phyloP scores from a whole-genome alignment of 805 yeast genomes.

The Kodamaea laetipori region DNA sequence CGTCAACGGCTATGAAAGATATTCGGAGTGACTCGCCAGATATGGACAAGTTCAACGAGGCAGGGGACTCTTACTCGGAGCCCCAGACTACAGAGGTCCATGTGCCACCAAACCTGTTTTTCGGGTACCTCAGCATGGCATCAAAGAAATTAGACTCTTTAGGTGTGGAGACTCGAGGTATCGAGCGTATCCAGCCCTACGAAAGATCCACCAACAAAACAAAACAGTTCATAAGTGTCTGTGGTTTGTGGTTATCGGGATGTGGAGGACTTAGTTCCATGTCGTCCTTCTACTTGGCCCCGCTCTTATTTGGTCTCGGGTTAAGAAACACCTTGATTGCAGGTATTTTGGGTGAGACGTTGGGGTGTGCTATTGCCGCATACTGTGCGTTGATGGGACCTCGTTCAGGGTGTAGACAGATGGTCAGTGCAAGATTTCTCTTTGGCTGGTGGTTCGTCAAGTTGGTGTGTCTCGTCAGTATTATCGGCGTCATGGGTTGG shows the following conservation, averaged over 20 bases:
- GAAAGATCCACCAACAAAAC: slow-evolving; percentile 51
- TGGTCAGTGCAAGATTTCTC: slow-evolving; percentile 77
- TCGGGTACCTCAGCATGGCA: slow-evolving; percentile 1
- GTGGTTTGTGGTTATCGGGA: slow-evolving; percentile 82
- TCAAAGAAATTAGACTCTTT: slow-evolving; percentile 44
- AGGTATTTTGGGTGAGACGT: slow-evolving; percentile 61
- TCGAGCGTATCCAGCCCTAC: slow-evolving; percentile 70
- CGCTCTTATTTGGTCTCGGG: slow-evolving; percentile 68
- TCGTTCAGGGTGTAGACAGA: slow-evolving; percentile 83
- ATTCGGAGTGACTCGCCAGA: no score
- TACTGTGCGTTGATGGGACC: slow-evolving; percentile 90
- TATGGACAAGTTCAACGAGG: not conserved
- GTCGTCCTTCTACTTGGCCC: slow-evolving; percentile 80
- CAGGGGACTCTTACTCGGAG: not conserved
- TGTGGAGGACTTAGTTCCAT: slow-evolving; percentile 88
- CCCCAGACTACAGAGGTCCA: not conserved
- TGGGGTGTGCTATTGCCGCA: slow-evolving; percentile 79
- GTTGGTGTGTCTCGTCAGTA: slow-evolving; percentile 68
- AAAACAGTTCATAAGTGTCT: slow-evolving; percentile 45
- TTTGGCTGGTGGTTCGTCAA: slow-evolving; percentile 89
- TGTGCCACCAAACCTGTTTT: not conserved
- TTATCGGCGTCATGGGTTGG: slow-evolving; percentile 88
- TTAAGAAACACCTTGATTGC: slow-evolving; percentile 62
- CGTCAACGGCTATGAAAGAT: no score
- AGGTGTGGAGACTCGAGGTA: slow-evolving; percentile 77